phyloP scores from a whole-genome alignment of 495 filamentous ascomycete species.

The Annulohypoxylon nitens region DNA sequence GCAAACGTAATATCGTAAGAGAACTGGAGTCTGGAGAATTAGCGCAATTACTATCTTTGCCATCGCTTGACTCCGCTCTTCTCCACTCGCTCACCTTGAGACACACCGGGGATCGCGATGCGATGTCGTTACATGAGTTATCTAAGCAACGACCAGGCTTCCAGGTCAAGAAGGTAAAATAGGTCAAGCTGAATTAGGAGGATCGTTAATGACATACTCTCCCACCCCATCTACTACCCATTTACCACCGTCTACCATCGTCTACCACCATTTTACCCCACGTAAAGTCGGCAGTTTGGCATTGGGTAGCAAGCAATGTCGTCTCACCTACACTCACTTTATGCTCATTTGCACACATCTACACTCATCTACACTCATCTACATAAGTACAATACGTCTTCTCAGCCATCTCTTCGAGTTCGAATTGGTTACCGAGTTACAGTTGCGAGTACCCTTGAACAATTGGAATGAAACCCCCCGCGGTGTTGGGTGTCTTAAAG shows the following conservation, averaged over 20 bases:
- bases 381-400: slow-evolving; percentile 26
- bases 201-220: background rate
- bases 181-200: slow-evolving; percentile 1
- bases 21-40: background rate
- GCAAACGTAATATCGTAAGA: background rate
- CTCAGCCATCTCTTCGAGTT: slow-evolving; percentile 18
- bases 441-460: slow-evolving; percentile 34
- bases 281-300: slow-evolving; percentile 45
- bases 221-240: background rate
- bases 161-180: slow-evolving; percentile 12
- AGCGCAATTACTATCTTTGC: background rate
- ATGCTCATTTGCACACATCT: background rate
- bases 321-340: slow-evolving; percentile 12
- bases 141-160: slow-evolving; percentile 25
- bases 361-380: background rate
- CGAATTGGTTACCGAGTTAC: slow-evolving; percentile 48
- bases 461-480: slow-evolving; percentile 28
- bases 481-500: slow-evolving; percentile 10
- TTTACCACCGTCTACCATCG: too few species aligned
- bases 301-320: slow-evolving; percentile 46
- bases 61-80: background rate
- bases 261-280: slow-evolving; percentile 30
- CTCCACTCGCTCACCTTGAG: slow-evolving; percentile 21
- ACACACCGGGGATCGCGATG: slow-evolving; percentile 9
- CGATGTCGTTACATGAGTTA: slow-evolving; percentile 12